phyloP scores from a whole-genome alignment of 306 rosid species.

The Begonia fuchsioides region DNA sequence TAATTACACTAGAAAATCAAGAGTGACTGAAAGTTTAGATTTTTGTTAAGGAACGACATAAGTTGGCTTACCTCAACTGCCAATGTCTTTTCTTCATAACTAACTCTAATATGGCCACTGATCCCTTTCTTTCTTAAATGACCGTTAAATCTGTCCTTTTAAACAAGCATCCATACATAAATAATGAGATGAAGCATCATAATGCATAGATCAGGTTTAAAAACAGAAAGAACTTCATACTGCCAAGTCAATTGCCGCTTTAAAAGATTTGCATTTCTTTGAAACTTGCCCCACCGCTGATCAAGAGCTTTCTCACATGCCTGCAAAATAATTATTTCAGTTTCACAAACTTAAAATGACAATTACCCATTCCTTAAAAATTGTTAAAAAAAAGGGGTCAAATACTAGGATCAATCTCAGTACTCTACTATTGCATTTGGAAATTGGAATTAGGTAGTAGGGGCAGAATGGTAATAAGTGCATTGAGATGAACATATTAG shows the following conservation, averaged over 20 bases:
- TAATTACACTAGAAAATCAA: neutral
- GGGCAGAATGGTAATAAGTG: too few species aligned
- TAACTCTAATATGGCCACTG: slow-evolving; percentile 57
- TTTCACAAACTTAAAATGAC: too few species aligned
- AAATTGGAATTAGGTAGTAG: too few species aligned
- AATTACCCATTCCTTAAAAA: too few species aligned
- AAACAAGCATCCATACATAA: neutral
- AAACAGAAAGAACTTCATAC: slow-evolving; percentile 26
- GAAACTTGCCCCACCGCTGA: slow-evolving; percentile 35
- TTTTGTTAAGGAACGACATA: neutral
- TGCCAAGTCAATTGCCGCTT: slow-evolving; percentile 72
- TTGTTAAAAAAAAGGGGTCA: too few species aligned
- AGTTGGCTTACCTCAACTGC: slow-evolving; percentile 49
- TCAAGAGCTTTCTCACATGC: slow-evolving; percentile 56
- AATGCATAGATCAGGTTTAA: neutral
- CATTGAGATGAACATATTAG: too few species aligned
- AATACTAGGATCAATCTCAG: too few species aligned
- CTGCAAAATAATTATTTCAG: slow-evolving; percentile 16
- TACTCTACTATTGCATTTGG: too few species aligned
- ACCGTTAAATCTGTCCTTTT: slow-evolving; percentile 42
- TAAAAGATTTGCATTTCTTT: slow-evolving; percentile 41
- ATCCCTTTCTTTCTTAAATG: slow-evolving; percentile 80
- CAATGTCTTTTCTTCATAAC: slow-evolving; percentile 59
- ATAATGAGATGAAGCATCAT: neutral
- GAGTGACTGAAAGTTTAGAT: neutral